Base-by-base conservation (phyloP, 345 rosid species). In the Lepidium didymum region DNA sequence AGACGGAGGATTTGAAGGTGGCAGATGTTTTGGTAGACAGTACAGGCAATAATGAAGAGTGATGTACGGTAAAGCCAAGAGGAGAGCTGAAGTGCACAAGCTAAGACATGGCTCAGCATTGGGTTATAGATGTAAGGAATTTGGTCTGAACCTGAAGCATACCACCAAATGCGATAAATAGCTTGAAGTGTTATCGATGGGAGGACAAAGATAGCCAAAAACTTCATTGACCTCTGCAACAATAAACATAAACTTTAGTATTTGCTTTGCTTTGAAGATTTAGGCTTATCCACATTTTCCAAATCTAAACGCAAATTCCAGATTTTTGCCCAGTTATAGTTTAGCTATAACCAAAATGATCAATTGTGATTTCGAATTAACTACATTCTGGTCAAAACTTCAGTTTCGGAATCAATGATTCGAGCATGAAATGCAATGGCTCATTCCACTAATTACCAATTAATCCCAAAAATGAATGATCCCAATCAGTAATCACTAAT, bases 131-230 rank as follows among this genome's bases (percentile, higher is more conserved):
- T 61, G 70, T 86, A 87, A 36, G 96, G 95, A 57, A 92, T 89
- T 46, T 82, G 54, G 46, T 76, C 16, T 1, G 72, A 81, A 65
- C 96, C 98, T 0, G 91, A 65, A 43, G 76, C 71, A 51, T 85
- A 92, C 96, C 98, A 92, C 96, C 98, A 92, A 21, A 92, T 82
- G 37, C 85, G 84, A 73, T 92, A 92, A n/a, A 80, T 78, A 14
- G 78, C 76, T 81, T 92, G 88, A 3, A 75, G 72, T 3, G 78
- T 79, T 4, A 87, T 62, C 41, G 87, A 87, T 38, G 96, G 98
- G 43, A 89, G 77, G 27, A 89, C 87, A 49, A 86, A 87, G 51
- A 77, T 69, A 21, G 81, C 80, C 5, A 90, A 84, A 25, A 87
- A 80, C 71, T 72, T 85, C 92, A 82, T 74, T 47, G 98, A 87